These are phyloP conservation scores for Xylariales sp. DNA, from an alignment of 2,329 filamentous ascomycete genomes.

Conservation along the genomic window DNA sequence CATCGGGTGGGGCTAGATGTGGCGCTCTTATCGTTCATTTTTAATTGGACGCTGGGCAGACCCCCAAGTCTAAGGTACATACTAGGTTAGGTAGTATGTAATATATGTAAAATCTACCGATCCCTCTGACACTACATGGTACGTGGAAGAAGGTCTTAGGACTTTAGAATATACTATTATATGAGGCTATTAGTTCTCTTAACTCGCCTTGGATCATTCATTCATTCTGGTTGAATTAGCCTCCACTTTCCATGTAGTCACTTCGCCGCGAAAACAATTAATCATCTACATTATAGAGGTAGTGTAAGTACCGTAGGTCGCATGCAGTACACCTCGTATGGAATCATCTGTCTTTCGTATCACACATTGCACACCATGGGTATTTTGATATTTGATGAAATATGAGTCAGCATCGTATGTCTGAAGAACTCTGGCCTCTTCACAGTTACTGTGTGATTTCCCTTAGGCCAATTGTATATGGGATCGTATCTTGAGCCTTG, in stretches of 20 bases:
- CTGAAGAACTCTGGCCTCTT: neutral
- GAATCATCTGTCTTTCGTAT: neutral
- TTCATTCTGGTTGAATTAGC: neutral
- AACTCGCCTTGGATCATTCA: conserved; percentile 3
- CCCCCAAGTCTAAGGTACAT: neutral
- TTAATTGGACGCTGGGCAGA: conserved; percentile 22
- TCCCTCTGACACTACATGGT: neutral
- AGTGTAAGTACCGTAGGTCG: neutral
- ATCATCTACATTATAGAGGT: neutral
- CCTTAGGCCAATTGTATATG: neutral
- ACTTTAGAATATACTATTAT: conserved; percentile 10
- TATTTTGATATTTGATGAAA: conserved; percentile 4
- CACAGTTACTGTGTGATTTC: neutral
- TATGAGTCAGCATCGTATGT: neutral
- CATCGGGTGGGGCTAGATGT: conserved; percentile 4
- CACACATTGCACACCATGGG: conserved; percentile 2
- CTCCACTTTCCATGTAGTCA: neutral
- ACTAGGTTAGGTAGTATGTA: too few species aligned
- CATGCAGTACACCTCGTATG: neutral
- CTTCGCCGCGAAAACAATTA: neutral
- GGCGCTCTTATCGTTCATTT: conserved; percentile 29
- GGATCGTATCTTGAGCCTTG: conserved; percentile 11
- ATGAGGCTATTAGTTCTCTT: conserved; percentile 1
- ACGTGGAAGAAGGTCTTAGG: too few species aligned
- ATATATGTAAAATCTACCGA: neutral